A percentile compares a stretch with the other conserved stretches of the same genome.
These are phyloP conservation scores for Saccharomyces eubayanus DNA, from an alignment of 805 yeast species.

Conservation along the genomic window DNA sequence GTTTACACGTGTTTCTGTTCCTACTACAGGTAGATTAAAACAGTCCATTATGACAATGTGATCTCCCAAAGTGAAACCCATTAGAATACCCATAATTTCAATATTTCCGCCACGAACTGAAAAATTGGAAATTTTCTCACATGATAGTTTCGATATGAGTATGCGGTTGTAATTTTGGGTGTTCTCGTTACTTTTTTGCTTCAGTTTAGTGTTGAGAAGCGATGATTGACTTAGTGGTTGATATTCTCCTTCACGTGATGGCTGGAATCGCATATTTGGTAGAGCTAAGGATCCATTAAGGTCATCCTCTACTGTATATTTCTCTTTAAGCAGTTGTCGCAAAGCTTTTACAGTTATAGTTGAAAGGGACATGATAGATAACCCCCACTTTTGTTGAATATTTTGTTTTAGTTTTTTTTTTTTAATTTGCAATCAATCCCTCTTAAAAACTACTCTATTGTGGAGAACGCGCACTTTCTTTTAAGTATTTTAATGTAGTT, in stretches of 20 bases:
- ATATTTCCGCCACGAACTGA: conserved; percentile 78
- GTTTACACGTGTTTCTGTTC: conserved; percentile 92
- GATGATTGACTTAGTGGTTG: background rate
- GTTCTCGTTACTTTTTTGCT: background rate
- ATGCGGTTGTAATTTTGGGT: conserved; percentile 15
- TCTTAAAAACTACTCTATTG: background rate
- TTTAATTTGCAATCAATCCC: background rate
- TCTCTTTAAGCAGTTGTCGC: background rate
- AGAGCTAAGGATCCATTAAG: background rate
- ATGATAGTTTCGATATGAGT: conserved; percentile 56
- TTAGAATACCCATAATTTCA: conserved; percentile 92
- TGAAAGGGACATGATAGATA: background rate
- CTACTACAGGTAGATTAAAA: conserved; percentile 86
- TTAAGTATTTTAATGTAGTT: background rate
- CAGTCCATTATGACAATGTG: conserved; percentile 68
- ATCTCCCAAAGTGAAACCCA: conserved; percentile 57
- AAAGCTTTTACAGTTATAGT: background rate
- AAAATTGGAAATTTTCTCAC: conserved; percentile 69
- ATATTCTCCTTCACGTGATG: background rate
- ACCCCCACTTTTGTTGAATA: background rate
- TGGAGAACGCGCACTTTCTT: background rate
- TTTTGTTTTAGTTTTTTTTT: background rate
- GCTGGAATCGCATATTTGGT: background rate
- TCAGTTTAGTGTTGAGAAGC: background rate
- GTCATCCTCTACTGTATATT: background rate